Percentiles rank a stretch among this genome's conserved stretches.
These are phyloP conservation scores for Coemansia sp. DNA, from an alignment of 192 early-diverging fungal genomes.

Conservation along the genomic window DNA sequence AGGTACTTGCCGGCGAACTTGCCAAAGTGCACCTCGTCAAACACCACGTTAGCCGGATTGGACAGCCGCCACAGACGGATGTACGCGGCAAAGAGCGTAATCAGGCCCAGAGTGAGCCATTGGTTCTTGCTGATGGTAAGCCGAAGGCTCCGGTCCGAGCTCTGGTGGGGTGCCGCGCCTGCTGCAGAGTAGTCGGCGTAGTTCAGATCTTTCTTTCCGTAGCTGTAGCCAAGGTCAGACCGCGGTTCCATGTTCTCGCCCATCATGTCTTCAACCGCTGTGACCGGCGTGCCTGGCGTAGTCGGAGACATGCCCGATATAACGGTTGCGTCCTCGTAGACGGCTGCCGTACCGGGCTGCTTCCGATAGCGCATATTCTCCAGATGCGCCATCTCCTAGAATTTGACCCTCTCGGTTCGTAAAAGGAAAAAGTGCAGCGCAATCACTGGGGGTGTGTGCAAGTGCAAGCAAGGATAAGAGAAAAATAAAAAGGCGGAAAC, in stretches of 20 bases:
- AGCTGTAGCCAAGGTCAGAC: slow-evolving; percentile 42
- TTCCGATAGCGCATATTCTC: slow-evolving; percentile 56
- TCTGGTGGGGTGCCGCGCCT: slow-evolving; percentile 11
- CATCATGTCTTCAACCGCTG: slow-evolving; percentile 19
- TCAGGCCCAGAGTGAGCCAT: slow-evolving; percentile 47
- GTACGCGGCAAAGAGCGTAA: slow-evolving; percentile 49
- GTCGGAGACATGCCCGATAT: slow-evolving; percentile 47
- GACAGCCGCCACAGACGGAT: slow-evolving; percentile 50
- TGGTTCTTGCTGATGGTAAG: slow-evolving; percentile 44
- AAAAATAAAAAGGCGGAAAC: slow-evolving; percentile 3
- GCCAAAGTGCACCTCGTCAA: slow-evolving; percentile 99
- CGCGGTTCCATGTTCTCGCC: slow-evolving; percentile 13
- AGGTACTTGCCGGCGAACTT: slow-evolving; percentile 93
- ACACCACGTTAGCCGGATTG: slow-evolving; percentile 56
- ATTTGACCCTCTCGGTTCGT: background rate
- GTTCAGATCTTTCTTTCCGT: slow-evolving; percentile 54
- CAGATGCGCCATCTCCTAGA: slow-evolving; percentile 44
- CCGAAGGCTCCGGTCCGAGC: slow-evolving; percentile 21
- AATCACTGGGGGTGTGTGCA: background rate
- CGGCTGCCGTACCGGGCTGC: slow-evolving; percentile 47
- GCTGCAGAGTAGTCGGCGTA: slow-evolving; percentile 13
- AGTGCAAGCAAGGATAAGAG: background rate
- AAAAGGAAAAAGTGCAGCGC: background rate
- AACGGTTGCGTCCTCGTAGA: slow-evolving; percentile 50
- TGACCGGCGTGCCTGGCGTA: slow-evolving; percentile 20